A percentile compares a stretch with the other conserved stretches of the same genome.
phyloP scores from a whole-genome alignment of 2,329 filamentous ascomycete genomes.

The Rhynchosporium agropyri region DNA sequence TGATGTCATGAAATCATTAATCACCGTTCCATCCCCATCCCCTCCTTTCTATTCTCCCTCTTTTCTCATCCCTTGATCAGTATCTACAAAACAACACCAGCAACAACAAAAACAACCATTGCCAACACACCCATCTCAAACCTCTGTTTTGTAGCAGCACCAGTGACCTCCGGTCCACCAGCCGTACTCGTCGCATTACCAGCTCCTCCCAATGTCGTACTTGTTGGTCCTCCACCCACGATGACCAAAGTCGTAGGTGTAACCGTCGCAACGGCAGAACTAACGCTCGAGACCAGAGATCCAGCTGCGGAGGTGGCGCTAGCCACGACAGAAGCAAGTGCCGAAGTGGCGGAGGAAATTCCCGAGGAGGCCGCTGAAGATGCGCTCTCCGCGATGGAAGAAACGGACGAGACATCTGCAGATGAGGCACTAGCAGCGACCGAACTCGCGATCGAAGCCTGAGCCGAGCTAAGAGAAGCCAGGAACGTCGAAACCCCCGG shows the following conservation, averaged over 20 bases:
- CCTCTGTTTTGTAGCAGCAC: conserved; percentile 16
- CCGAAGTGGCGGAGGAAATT: background rate
- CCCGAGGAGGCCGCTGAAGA: background rate
- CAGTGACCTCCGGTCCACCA: conserved; percentile 18
- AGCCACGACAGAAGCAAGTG: background rate
- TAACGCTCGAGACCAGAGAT: background rate
- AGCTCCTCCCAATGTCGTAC: background rate
- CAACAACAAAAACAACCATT: conserved; percentile 20
- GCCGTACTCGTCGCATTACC: conserved; percentile 16
- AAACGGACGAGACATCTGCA: background rate
- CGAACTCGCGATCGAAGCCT: too few species aligned
- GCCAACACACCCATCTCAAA: conserved; percentile 15
- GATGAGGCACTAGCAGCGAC: background rate
- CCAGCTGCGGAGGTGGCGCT: background rate
- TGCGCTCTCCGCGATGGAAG: background rate
- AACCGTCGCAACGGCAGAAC: background rate
- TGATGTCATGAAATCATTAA: background rate
- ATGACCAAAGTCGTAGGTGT: conserved; percentile 5
- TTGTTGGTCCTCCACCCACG: conserved; percentile 4
- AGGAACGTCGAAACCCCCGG: too few species aligned
- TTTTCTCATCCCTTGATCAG: background rate
- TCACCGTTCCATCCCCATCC: background rate
- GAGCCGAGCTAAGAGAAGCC: too few species aligned
- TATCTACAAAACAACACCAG: conserved; percentile 19
- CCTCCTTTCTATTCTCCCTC: conserved; percentile 3